Percentiles rank a stretch among this genome's conserved stretches.
These are phyloP conservation scores for Euphorbia neoarborescens DNA, from an alignment of 441 rosid species.

Conservation along the genomic window DNA sequence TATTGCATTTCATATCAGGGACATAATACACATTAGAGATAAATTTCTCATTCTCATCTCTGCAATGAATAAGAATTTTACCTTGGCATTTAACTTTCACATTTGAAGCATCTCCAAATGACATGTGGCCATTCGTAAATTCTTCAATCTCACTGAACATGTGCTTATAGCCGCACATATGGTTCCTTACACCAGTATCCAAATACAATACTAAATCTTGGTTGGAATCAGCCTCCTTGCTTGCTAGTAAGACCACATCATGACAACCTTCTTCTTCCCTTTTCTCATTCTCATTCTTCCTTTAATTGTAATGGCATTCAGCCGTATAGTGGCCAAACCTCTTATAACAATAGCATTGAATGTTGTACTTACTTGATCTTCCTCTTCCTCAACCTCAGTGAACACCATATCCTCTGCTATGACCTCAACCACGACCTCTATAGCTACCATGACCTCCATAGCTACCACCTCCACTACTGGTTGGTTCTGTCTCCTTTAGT, in stretches of 20 bases:
- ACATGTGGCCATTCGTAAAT: not conserved
- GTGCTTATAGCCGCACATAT: not conserved
- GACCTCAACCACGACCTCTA: not conserved
- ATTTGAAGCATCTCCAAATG: not conserved
- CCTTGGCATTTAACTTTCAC: not conserved
- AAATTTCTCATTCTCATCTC: not conserved
- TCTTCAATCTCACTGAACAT: not conserved
- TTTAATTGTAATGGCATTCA: not conserved
- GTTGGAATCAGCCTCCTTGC: not conserved
- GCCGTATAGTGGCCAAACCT: not conserved
- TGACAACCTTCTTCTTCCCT: not conserved
- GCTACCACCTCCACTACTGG: not conserved
- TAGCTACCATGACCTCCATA: not conserved
- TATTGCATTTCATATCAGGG: not conserved
- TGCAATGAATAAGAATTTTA: not conserved
- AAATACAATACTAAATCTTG: not conserved
- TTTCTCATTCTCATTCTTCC: not conserved
- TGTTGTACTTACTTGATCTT: not conserved
- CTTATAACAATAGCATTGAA: slow-evolving; percentile 2
- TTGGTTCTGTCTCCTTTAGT: not conserved
- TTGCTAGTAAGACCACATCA: not conserved
- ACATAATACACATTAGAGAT: not conserved
- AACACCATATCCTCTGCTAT: not conserved
- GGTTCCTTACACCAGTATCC: not conserved
- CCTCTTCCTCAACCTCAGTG: not conserved